Base-by-base conservation (phyloP, 306 rosid species). In the Comarum palustre region DNA sequence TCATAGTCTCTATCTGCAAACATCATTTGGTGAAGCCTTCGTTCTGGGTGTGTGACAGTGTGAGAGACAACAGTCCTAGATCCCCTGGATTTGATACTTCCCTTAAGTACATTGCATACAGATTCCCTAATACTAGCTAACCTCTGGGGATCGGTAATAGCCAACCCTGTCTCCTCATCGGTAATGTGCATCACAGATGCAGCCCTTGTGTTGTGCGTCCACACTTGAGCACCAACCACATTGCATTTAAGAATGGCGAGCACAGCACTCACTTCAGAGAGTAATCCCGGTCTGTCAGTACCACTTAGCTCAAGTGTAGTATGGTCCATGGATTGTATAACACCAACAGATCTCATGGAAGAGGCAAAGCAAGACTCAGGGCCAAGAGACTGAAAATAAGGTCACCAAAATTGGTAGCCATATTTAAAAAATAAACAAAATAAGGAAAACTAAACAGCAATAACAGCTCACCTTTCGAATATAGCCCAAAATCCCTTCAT, bases 21-120 rank as follows among this genome's bases (percentile, higher is more conserved):
- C 98, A 93, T 87, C 94, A 93, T 89, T 82, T 93, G 98, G 81
- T 93, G 98, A 81, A 93, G 97, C 82, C 98, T 81, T 73, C 98
- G 81, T 14, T 87, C 97, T 2, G 96, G 88, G 66, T 93, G 98
- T 0, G 93, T 93, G 51, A 54, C 82, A 54, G 71, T 88, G 57
- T 87, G 94, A 50, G 97, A 77, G 48, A 90, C 90, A 60, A 84
- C 89, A 47, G 96, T 93, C 81, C 87, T 91, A 11, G 97, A 93
- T 50, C 85, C 87, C 70, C 87, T 76, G 75, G 79, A 72, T 73
- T 72, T 91, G 80, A 85, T 87, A 63, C 96, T 94, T 39, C 97
- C 97, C 81, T 82, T 86, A 62, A 93, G 93, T 61, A 93, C 97
- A 87, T 93, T 93, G 85, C 92, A 79, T 1, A 93, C 86, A 75